These are phyloP conservation scores for Datisca glomerata DNA, from an alignment of 306 rosid species.

Conservation along the genomic window DNA sequence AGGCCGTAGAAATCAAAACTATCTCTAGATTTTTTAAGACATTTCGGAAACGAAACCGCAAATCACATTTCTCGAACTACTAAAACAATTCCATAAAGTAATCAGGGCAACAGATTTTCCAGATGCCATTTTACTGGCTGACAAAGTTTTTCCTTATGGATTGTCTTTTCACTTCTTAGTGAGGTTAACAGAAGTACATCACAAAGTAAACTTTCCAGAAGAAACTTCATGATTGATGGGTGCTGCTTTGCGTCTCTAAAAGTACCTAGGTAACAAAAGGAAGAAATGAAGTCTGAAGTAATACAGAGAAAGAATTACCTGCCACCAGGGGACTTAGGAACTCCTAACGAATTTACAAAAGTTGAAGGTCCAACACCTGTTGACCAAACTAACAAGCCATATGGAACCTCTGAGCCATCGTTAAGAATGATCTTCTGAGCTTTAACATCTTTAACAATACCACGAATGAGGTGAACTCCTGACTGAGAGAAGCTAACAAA, in stretches of 20 bases:
- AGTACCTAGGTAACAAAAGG: neutral
- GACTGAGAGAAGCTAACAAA: conserved; percentile 51
- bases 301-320: conserved; percentile 27
- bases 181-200: too few relatives aligned
- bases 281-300: neutral
- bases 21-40: too few relatives aligned
- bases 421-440: conserved; percentile 58
- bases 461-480: conserved; percentile 89
- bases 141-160: too few relatives aligned
- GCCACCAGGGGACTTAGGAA: conserved; percentile 96
- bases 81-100: too few relatives aligned
- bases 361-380: conserved; percentile 97
- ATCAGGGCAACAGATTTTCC: too few relatives aligned
- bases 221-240: neutral
- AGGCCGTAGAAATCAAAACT: too few relatives aligned
- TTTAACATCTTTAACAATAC: conserved; percentile 77
- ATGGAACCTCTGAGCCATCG: conserved; percentile 94
- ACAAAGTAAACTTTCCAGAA: too few relatives aligned
- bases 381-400: conserved; percentile 92
- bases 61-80: too few relatives aligned
- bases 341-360: conserved; percentile 36
- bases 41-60: too few relatives aligned
- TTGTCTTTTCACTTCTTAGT: too few relatives aligned
- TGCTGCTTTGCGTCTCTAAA: neutral
- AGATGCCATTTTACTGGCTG: too few relatives aligned